Base-by-base conservation (phyloP, 495 filamentous ascomycete species). In the Polyplosphaeria fusca region DNA sequence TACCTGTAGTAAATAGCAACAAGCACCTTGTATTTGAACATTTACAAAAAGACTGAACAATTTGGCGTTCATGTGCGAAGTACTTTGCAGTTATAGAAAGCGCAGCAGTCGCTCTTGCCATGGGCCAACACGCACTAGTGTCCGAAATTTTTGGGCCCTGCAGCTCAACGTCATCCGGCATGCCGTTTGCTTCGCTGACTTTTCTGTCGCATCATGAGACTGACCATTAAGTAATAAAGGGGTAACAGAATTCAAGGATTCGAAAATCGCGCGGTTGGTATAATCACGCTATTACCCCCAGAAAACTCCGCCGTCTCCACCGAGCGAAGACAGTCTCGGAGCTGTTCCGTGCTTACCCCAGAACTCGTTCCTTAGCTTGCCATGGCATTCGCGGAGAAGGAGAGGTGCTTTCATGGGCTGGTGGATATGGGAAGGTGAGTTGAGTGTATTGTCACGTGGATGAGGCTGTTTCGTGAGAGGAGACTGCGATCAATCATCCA, bases 341-440 rank as follows among this genome's bases (percentile, higher is more conserved):
- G 9, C 30, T 9, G n/a, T 35, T 9, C 30, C 30, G n/a, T 9
- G 30, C 7, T 7, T 35, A 9, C 39, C 11, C 5, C 5, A 18
- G 19, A 43, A 5, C 19, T 43, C 32, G 4, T 5, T 23, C 22
- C 45, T 4, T 27, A 16, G 50, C 38, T 14, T 11, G 22, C 9
- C 28, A 61, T 55, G 52, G 46, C 14, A 41, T 44, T 4, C 5
- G 23, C 50, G 16, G 44, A 30, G 3, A 39, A 47, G 41, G 19
- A 20, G 22, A 14, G 22, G 40, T 54, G 57, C 39, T 66, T 62
- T 40, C 53, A 66, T 47, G 63, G 56, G 13, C 35, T 66, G 30
- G 58, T 66, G 26, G 63, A 66, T 38, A 66, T 66, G 63, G 63
- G 63, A 51, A 66, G 63, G 63, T 66, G 43, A 27, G 58, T 46